Evolutionary conservation across 352 stramenopile species (phyloP).

Genomic region (Phytopythium mirpurense): DNA sequence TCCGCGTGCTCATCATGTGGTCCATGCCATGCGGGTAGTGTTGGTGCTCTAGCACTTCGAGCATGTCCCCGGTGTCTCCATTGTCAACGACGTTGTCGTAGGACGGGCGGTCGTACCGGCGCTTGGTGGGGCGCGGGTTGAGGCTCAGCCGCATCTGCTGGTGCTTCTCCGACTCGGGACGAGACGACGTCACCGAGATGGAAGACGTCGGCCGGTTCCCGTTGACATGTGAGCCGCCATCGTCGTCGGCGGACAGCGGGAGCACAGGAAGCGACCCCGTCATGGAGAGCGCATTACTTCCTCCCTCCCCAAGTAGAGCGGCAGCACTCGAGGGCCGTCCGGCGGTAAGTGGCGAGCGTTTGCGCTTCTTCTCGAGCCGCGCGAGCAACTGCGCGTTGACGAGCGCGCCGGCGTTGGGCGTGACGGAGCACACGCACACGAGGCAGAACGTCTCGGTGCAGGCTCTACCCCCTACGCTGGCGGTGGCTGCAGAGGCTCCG

Average conservation of each 20-base stretch:
- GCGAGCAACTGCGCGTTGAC: slow-evolving; percentile 66
- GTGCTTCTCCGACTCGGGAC: slow-evolving; percentile 58
- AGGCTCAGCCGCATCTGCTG: slow-evolving; percentile 59
- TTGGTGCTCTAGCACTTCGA: slow-evolving; percentile 61
- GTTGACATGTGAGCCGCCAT: slow-evolving; percentile 9
- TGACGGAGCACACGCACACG: slow-evolving; percentile 61
- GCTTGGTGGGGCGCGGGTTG: slow-evolving; percentile 25
- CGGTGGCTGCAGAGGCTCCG: slow-evolving; percentile 8
- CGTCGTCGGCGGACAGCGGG: slow-evolving; percentile 10
- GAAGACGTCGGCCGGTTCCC: slow-evolving; percentile 21
- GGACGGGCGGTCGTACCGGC: slow-evolving; percentile 11
- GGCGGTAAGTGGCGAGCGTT: slow-evolving; percentile 26
- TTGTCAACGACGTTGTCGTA: slow-evolving; percentile 4
- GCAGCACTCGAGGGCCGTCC: slow-evolving; percentile 19
- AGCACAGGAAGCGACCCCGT: slow-evolving; percentile 17
- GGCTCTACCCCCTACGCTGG: background rate
- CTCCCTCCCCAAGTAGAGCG: slow-evolving; percentile 1
- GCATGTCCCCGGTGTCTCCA: slow-evolving; percentile 15
- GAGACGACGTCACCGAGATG: slow-evolving; percentile 63
- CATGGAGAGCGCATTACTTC: background rate
- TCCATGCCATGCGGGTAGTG: slow-evolving; percentile 23
- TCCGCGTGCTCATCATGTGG: slow-evolving; percentile 10
- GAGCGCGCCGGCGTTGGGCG: slow-evolving; percentile 43
- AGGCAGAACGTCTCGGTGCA: slow-evolving; percentile 79
- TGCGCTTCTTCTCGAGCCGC: slow-evolving; percentile 58